Evolutionary conservation across 306 rosid species (phyloP).

Genomic region (Inga laurina): DNA sequence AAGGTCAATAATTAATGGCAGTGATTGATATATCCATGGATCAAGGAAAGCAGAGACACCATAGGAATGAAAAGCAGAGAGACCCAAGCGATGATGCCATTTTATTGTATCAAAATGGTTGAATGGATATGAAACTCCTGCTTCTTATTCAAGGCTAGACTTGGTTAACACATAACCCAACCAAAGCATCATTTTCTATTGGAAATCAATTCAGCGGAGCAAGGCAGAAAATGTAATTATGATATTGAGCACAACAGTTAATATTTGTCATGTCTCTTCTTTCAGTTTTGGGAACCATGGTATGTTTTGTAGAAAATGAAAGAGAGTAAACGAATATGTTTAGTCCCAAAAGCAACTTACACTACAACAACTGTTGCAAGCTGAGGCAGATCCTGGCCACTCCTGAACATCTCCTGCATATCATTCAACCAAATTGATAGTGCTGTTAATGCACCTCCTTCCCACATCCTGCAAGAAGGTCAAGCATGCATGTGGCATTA

Average conservation of each 20-base stretch:
- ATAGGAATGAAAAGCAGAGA: neutral
- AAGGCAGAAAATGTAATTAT: neutral
- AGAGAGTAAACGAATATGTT: constrained; percentile 15
- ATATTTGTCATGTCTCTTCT: neutral
- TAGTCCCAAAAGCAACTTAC: constrained; percentile 56
- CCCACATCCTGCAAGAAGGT: constrained; percentile 76
- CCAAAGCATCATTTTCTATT: neutral
- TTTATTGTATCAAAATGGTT: neutral
- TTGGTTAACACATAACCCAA: constrained; percentile 2
- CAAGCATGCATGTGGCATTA: constrained; percentile 29
- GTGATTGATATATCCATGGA: neutral
- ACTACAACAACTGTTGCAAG: constrained; percentile 81
- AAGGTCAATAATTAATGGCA: neutral
- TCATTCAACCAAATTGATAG: constrained; percentile 81
- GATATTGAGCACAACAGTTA: neutral
- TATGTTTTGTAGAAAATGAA: constrained; percentile 22
- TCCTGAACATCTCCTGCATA: constrained; percentile 69
- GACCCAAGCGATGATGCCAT: neutral
- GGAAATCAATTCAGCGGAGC: neutral
- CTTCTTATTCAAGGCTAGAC: neutral
- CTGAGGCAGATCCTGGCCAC: constrained; percentile 74
- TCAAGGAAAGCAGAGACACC: neutral
- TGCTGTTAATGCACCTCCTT: constrained; percentile 92
- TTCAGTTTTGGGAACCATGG: neutral
- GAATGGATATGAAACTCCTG: neutral